Evolutionary conservation across 805 yeast species (phyloP).

Genomic region (Cyberlindnera maclurae): DNA sequence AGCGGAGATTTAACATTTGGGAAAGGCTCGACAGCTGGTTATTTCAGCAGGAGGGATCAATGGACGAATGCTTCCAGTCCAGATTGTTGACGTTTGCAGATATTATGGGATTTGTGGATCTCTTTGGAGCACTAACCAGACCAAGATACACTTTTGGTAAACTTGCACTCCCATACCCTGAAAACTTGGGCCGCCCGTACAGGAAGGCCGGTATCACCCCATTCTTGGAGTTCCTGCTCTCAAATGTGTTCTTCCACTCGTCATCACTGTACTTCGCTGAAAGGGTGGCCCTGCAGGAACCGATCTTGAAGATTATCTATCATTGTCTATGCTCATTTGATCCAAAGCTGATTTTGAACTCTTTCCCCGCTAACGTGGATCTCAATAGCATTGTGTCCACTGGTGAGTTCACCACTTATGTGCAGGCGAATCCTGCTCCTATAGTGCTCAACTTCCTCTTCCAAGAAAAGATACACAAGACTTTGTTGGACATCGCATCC

Average conservation of each 20-base stretch:
- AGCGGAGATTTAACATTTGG: slow-evolving; percentile 54
- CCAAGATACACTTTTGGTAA: slow-evolving; percentile 33
- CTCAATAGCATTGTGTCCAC: slow-evolving; percentile 41
- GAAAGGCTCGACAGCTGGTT: slow-evolving; percentile 62
- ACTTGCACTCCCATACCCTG: slow-evolving; percentile 46
- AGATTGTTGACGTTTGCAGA: slow-evolving; percentile 47
- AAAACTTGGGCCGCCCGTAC: slow-evolving; percentile 51
- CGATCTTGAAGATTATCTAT: slow-evolving; percentile 46
- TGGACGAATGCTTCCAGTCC: slow-evolving; percentile 37
- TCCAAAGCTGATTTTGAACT: slow-evolving; percentile 42
- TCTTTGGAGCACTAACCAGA: slow-evolving; percentile 33
- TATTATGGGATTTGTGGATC: slow-evolving; percentile 51
- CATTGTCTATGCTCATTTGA: slow-evolving; percentile 43
- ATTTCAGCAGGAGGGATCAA: slow-evolving; percentile 31
- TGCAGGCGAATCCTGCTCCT: slow-evolving; percentile 66
- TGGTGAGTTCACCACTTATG: slow-evolving; percentile 38
- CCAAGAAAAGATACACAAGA: slow-evolving; percentile 46
- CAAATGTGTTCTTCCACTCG: slow-evolving; percentile 56
- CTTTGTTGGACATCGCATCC: slow-evolving; percentile 50
- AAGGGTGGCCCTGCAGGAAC: slow-evolving; percentile 40
- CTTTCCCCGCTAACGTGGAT: slow-evolving; percentile 45
- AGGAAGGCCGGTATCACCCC: slow-evolving; percentile 72
- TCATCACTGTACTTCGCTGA: slow-evolving; percentile 30
- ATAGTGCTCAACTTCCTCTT: slow-evolving; percentile 57
- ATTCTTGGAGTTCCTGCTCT: slow-evolving; percentile 65